Conservation (phyloP, 1,284 basidiomycete genomes). For the Trametes hirsuta region DNA sequence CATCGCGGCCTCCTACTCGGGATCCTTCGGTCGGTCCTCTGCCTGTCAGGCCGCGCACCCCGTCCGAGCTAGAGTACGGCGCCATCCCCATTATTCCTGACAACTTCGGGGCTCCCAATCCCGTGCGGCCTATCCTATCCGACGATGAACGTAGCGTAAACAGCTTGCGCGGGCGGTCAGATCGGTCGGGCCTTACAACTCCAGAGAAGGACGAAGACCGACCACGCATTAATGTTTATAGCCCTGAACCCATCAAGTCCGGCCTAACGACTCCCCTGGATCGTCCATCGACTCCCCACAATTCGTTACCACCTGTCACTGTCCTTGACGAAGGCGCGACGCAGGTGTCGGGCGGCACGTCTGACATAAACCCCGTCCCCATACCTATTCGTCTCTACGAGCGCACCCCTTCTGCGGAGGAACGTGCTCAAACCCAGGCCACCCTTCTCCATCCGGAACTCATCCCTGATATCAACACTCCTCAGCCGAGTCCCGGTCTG, state of each 20-base stretch:
- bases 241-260: constrained; percentile 29
- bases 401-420: constrained; percentile 15
- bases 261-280: constrained; percentile 34
- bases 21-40: constrained; percentile 7
- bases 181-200: constrained; percentile 31
- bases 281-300: constrained; percentile 11
- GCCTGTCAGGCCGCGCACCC: constrained; percentile 11
- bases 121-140: constrained; percentile 10
- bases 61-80: constrained; percentile 35
- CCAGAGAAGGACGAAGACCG: constrained; percentile 24
- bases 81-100: constrained; percentile 33
- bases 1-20: constrained; percentile 13
- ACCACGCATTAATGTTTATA: constrained; percentile 22
- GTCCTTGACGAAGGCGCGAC: constrained; percentile 22
- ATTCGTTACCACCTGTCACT: constrained; percentile 28
- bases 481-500: constrained; percentile 26
- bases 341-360: constrained; percentile 16
- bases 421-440: constrained; percentile 25
- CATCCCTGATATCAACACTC: constrained; percentile 24
- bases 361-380: constrained; percentile 29
- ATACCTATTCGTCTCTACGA: constrained; percentile 26
- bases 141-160: constrained; percentile 22
- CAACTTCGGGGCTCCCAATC: constrained; percentile 15
- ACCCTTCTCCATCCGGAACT: constrained; percentile 29
- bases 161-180: constrained; percentile 11